Base-by-base conservation (phyloP, 306 rosid species). In the Ochetophila trinervis region DNA sequence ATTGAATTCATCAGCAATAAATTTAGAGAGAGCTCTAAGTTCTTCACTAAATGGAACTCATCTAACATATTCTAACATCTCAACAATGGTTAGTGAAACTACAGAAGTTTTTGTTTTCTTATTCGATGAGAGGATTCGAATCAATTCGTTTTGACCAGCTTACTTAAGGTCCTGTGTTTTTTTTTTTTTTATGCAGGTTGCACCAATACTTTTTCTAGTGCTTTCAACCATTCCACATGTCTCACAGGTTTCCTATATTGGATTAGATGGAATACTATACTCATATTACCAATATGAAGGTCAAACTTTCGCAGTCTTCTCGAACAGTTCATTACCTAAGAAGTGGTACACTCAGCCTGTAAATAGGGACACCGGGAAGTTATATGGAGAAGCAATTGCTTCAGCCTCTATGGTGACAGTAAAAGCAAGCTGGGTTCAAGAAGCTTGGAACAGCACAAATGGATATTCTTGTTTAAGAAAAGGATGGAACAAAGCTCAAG, bases 211-310 rank as follows among this genome's bases (percentile, higher is more conserved):
- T 23, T 67, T 67, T 62, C 52, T 61, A 32, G 60, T 58, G 6
- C 49, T 78, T 17, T 47, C 60, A 20, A 72, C 57, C 14, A 78
- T 58, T 27, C 78, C 82, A 21, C 57, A 67, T 24, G 1, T 72
- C 21, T 55, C 74, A 20, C 71, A 48, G 50, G 52, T 63, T 34
- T 54, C 82, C 10, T 78, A 66, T 6, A 14, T 62, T 16, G 74
- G 82, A 57, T 8, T 15, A 9, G 70, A 72, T n/a, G 78, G 78
- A 15, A 18, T 53, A 11, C 1, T 71, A 17, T 62, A 55, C 60
- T 72, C 82, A 53, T 7, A 60, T 56, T 37, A 49, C 58, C 57
- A 8, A 2, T 22, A 51, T 10, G 24, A 17, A 42, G 52, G 60
- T 56, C 70, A 72, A 40, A 66, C 27, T 27, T 21, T 63, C 23